Base-by-base conservation (phyloP, 768 basidiomycete species). In the Serendipita sp. region DNA sequence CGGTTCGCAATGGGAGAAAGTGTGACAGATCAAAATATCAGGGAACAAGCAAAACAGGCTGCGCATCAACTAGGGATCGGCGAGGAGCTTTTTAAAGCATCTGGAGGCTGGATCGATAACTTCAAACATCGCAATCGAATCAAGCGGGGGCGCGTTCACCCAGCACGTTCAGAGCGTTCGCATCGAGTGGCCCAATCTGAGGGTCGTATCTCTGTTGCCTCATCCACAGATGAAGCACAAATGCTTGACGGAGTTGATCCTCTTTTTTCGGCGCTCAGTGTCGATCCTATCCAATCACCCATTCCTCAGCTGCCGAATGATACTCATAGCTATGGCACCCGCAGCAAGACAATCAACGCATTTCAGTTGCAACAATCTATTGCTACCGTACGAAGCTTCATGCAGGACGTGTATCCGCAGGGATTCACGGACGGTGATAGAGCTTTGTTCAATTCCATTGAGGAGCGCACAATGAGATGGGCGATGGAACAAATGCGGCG, bases 81-180 rank as follows among this genome's bases (percentile, higher is more conserved):
- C 54, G 80, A 84, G 66, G 85, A 88, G 65, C 80, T 82, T 72
- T 94, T 94, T 81, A 93, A 92, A 75, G 91, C 88, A n/a, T 89
- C 86, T 71, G 84, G 86, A 8, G 89, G 90, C 3, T 94, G 91
- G 91, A 80, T 94, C 64, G 90, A 93, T 72, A 90, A 90, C 72
- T 94, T 92, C 78, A 93, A 92, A 76, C 80, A 82, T 69, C 84
- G 91, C 38, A 82, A 87, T 68, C 83, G 83, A 66, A 88, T 94
- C 67, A 32, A 38, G 16, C 56, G 56, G 35, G 56, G 56, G 30
- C 28, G 36, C 16, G 16, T 60, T 36, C 16, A 32, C 28, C 56
- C 28, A 15, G 13, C 13, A 30, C 52, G 52, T 11, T 15, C 52
- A 13, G 52, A 54, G 52, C 52, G 52, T 32, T 15, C 15, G 11